Base-by-base conservation (phyloP, 129 eudicot species). In the Saussurea involucrata region DNA sequence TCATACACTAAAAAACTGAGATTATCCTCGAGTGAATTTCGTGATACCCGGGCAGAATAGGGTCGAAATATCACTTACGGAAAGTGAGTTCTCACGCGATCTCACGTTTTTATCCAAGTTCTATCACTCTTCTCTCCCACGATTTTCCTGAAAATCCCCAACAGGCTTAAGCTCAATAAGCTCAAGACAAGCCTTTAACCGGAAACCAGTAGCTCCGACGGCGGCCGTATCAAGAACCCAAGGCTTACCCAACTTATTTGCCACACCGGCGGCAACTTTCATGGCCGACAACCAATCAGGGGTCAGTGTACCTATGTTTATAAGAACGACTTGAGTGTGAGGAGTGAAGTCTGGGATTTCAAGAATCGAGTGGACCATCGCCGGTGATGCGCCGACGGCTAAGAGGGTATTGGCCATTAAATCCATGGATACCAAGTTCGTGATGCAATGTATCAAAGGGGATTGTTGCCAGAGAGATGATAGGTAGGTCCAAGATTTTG, bases 221-320 rank as follows among this genome's bases (percentile, higher is more conserved):
- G 98, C 97, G 6, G 88, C 98, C 2, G 98, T 97, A 83, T 95
- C 98, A 40, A 95, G 93, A 64, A 92, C 96, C 98, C 98, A 95
- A 0, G 97, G 98, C 82, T 81, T 89, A 0, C 82, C 81, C 15
- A 27, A 9, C 77, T 22, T 24, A 17, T 53, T 75, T 0, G 98
- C 96, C 24, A 86, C 49, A 71, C 73, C 79, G 13, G 90, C 97
- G 3, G 98, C 98, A 32, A 78, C 28, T 82, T 87, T 91, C 98
- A 95, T 95, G 0, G 92, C 90, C 81, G 98, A 92, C 36, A 95
- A 58, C 96, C 95, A 89, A 21, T 87, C 88, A 22, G 90, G 63
- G 10, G 88, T 77, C 72, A 95, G 94, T 21, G 98, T 95, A 5
- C 98, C 98, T 8, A 88, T 85, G 85, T 95, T 95, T 49, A 95